Evolutionary conservation across 2,329 filamentous ascomycete species (phyloP).

Genomic region (Colletotrichum higginsianum): DNA sequence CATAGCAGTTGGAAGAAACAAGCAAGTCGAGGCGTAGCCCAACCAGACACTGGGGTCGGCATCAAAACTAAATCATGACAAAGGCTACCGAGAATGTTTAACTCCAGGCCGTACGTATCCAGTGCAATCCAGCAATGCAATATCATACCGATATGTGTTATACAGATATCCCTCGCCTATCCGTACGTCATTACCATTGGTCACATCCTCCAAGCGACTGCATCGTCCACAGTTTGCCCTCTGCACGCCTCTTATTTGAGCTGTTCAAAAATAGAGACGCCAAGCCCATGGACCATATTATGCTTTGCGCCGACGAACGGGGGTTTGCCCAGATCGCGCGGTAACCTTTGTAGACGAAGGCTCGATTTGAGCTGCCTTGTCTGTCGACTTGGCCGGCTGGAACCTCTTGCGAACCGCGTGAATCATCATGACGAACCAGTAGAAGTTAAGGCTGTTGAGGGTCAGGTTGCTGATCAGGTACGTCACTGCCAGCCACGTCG

Average conservation of each 20-base stretch:
- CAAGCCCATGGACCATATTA: conserved; percentile 34
- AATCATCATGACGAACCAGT: conserved; percentile 93
- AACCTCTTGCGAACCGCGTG: conserved; percentile 84
- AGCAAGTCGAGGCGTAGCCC: neutral
- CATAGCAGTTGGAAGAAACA: neutral
- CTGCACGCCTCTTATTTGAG: neutral
- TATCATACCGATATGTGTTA: neutral
- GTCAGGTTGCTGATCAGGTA: conserved; percentile 81
- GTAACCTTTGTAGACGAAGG: conserved; percentile 50
- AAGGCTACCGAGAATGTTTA: neutral
- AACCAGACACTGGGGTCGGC: too few relatives aligned
- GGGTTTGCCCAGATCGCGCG: conserved; percentile 46
- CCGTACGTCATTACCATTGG: neutral
- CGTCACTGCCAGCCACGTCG: conserved; percentile 77
- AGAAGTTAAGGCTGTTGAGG: conserved; percentile 84
- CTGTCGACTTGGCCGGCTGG: conserved; percentile 44
- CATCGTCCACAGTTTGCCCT: neutral
- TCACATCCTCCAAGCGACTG: neutral
- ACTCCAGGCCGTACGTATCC: neutral
- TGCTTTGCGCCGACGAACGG: conserved; percentile 51
- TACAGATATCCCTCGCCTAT: neutral
- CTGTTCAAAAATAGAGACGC: neutral
- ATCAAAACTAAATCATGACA: neutral
- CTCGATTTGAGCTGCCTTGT: conserved; percentile 36
- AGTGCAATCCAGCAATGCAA: neutral